Evolutionary conservation across 495 filamentous ascomycete genomes (phyloP), one percentile per base, ranked within the genome.

Genomic region (Neurospora sp.): DNA sequence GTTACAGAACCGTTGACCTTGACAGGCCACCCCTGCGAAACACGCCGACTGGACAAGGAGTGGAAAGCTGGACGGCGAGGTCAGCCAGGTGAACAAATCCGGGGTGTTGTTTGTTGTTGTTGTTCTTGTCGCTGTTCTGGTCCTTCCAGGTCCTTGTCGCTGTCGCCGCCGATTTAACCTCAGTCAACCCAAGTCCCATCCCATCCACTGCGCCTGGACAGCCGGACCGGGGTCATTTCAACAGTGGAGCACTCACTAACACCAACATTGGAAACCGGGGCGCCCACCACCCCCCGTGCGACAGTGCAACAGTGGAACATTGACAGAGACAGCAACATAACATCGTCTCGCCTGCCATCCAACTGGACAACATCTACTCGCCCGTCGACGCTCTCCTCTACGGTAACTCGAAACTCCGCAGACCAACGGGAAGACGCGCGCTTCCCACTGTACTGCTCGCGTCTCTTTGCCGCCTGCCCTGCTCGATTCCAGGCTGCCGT

Each of bases 391-490:
- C 54, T 27, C 70, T 74, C 72, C 72, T 75, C 72, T 71, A 75
- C 74, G 70, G 74, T 74, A 76, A 72, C 70, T n/a, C 38, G 54
- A 69, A 72, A 37, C 12, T 59, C 71, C 8, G 42, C 70, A 69
- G 70, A 10, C 41, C 73, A 72, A 69, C 44, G 73, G 62, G 62
- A 80, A 81, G 81, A 82, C 80, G 80, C 80, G 80, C 81, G 79
- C 78, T 82, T 82, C 79, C 70, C 69, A 74, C 73, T 66, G 54
- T 66, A 66, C 74, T 69, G 79, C 77, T 80, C 78, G 80, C 78
- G 79, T 80, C 75, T 81, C 77, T 81, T 81, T 81, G 77, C 81
- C 79, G 79, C 80, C 78, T 71, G 73, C 71, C 70, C 73, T 44
- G 66, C 69, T 72, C 72, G 37, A 59, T 69, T 76, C 71, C 78